These are phyloP conservation scores for Coccinonectria pachysandricola DNA, from an alignment of 2,329 filamentous ascomycete genomes.

Conservation along the genomic window DNA sequence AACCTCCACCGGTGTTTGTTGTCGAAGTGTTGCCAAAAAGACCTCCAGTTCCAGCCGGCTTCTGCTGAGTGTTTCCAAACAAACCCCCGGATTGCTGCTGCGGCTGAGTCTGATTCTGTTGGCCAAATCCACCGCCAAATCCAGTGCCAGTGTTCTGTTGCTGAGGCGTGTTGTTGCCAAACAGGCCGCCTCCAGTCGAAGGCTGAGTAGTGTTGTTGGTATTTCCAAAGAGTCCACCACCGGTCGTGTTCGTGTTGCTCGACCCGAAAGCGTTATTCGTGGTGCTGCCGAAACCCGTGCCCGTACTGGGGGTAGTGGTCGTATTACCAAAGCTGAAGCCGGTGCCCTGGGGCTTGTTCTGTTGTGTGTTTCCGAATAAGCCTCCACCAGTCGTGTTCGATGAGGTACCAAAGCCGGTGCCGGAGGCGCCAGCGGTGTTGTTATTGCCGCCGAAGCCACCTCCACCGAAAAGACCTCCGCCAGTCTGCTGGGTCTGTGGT, in stretches of 20 bases:
- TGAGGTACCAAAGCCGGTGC: constrained; percentile 29
- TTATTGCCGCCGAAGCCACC: constrained; percentile 20
- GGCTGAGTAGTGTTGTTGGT: constrained; percentile 23
- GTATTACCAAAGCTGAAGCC: constrained; percentile 36
- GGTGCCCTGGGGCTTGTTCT: constrained; percentile 26
- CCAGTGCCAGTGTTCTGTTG: constrained; percentile 16
- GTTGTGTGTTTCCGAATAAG: constrained; percentile 34
- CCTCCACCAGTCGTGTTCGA: constrained; percentile 22
- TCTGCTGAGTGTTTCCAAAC: constrained; percentile 36
- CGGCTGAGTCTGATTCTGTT: constrained; percentile 19
- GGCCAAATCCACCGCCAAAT: constrained; percentile 28
- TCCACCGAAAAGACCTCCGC: constrained; percentile 19
- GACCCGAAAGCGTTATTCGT: constrained; percentile 19
- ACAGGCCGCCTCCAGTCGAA: constrained; percentile 36
- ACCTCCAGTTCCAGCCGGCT: constrained; percentile 24
- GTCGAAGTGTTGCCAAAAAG: constrained; percentile 16
- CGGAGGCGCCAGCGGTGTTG: constrained; percentile 19
- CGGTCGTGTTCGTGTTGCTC: constrained; percentile 18
- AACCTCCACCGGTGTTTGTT: constrained; percentile 18
- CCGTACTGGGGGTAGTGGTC: constrained; percentile 15
- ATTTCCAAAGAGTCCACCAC: constrained; percentile 33
- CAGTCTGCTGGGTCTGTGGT: constrained; percentile 8
- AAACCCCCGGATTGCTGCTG: constrained; percentile 30
- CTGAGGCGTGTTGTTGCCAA: constrained; percentile 22
- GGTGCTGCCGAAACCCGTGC: constrained; percentile 20